Base-by-base conservation (phyloP, 2,329 filamentous ascomycete genomes). In the Phaeophleospora eucalypticola region DNA sequence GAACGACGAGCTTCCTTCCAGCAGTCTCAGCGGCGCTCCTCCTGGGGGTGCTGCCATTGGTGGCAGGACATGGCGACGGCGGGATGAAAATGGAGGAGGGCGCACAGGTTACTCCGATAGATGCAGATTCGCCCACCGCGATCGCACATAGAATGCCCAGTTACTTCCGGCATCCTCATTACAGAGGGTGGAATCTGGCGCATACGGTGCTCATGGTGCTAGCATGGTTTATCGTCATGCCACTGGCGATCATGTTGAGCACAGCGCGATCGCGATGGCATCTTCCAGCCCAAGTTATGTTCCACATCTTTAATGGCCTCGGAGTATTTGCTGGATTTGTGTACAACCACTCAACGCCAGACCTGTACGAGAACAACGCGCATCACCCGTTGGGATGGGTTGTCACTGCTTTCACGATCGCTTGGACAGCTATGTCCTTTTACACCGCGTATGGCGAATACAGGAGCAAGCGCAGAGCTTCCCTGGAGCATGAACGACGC, bases 301-400 rank as follows among this genome's bases (percentile, higher is more conserved):
- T 75, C 60, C 67, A 75, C 38, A 44, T 63, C 20, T 44, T 68
- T 18, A 74, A 75, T 51, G 58, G 58, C n/a, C 39, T 84, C 1
- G 87, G 84, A 15, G 57, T 90, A 18, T 61, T 87, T 12, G 64
- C 86, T 19, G 82, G 80, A 6, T 76, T 80, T 41, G 71, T 88
- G 27, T 95, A 95, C 73, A 89, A 93, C 65, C 76, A 79, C 48
- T 82, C 79, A 53, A 95, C 89, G 0, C 89, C 89, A 1, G 87
- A 95, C 62, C 72, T 96, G 17, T 96, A 95, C 65, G 82, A 83
- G 24, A 84, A 86, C 63, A 95, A 95, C 63, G 80, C 85, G n/a
- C 90, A 96, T 66, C 83, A 89, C 71, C 89, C 87, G 66, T 77
- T 91, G 36, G 89, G 89, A 45, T 97, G 91, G 91, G 75, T 87